phyloP scores from a whole-genome alignment of 345 rosid genomes.

The Eutrema yunnanense region DNA sequence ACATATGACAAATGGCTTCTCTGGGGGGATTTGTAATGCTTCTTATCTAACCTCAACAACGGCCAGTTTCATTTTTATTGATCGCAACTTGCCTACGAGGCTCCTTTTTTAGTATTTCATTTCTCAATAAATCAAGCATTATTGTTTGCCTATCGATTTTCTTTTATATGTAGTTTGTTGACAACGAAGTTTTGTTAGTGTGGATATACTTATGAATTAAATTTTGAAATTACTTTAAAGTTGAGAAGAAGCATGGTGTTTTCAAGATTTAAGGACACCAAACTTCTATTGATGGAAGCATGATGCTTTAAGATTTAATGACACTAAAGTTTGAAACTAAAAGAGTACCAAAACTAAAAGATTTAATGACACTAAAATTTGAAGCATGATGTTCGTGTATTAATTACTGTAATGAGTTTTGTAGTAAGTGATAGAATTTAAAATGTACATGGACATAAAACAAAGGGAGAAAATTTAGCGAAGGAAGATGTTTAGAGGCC shows the following conservation, averaged over 20 bases:
- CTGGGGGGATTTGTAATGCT: conserved; percentile 17
- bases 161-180: background rate
- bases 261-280: too few relatives aligned
- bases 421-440: background rate
- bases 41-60: conserved; percentile 1
- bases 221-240: background rate
- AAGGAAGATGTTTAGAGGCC: conserved; percentile 3
- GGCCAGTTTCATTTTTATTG: background rate
- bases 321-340: background rate
- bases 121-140: conserved; percentile 23
- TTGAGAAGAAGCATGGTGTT: too few relatives aligned
- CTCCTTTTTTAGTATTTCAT: background rate
- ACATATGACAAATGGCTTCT: background rate
- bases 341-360: too few relatives aligned
- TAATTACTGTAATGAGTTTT: background rate
- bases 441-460: background rate
- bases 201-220: background rate
- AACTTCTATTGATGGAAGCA: background rate
- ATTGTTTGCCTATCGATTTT: background rate
- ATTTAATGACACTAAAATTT: too few relatives aligned
- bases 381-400: too few relatives aligned
- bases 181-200: background rate
- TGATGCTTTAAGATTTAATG: background rate
- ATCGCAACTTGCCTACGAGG: background rate
- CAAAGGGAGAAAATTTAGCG: conserved; percentile 6